Percentiles rank a stretch among this genome's conserved stretches.
Conservation (phyloP, 2,329 filamentous ascomycete genomes). For the Leptosphaerulina australis region DNA sequence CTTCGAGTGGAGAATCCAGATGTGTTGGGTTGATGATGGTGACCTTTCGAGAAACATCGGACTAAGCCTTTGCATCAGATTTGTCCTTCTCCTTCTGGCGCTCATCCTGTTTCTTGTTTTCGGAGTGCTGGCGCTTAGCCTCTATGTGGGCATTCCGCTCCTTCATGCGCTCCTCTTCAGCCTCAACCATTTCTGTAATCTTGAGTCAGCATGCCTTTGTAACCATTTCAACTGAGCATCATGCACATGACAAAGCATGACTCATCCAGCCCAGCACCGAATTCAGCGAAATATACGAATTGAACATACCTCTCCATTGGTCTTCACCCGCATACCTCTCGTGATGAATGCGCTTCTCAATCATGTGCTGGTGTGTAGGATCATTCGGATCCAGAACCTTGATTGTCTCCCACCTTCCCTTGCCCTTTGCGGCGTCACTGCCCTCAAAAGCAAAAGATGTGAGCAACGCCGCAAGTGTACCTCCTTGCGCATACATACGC, state of each 20-base stretch:
- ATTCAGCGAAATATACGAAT: background rate
- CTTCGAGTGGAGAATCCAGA: background rate
- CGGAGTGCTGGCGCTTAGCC: constrained; percentile 22
- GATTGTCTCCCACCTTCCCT: constrained; percentile 82
- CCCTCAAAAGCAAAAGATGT: constrained; percentile 83
- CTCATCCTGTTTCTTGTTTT: constrained; percentile 22
- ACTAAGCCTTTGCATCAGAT: constrained; percentile 16
- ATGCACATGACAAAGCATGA: constrained; percentile 22
- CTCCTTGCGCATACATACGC: constrained; percentile 88
- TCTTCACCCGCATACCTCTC: constrained; percentile 89
- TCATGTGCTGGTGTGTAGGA: constrained; percentile 78
- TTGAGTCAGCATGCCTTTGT: constrained; percentile 24
- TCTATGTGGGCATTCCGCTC: constrained; percentile 51
- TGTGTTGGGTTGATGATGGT: background rate
- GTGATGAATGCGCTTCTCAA: constrained; percentile 87
- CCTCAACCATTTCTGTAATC: constrained; percentile 75
- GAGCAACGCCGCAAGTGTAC: constrained; percentile 84
- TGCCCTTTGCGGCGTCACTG: constrained; percentile 75
- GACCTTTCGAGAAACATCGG: background rate
- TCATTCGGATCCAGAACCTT: constrained; percentile 80
- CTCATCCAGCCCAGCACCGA: background rate
- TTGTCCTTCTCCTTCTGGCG: constrained; percentile 34
- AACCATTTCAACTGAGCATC: constrained; percentile 5
- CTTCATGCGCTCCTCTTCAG: constrained; percentile 70
- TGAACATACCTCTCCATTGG: constrained; percentile 79